Evolutionary conservation across 1,139 yeast genomes (phyloP).

Genomic region (Blastobotrys serpentis): DNA sequence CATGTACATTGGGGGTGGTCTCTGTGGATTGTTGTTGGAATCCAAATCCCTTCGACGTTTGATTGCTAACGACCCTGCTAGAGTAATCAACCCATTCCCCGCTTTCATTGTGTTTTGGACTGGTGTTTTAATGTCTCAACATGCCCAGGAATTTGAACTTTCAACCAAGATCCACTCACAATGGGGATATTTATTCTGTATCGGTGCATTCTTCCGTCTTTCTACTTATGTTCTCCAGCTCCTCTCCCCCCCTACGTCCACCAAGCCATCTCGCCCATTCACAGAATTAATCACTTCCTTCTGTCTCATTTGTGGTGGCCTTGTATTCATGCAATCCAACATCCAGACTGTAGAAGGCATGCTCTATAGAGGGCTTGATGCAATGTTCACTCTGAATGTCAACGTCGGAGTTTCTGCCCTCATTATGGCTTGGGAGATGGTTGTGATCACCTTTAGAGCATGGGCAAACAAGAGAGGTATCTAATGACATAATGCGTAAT

Average conservation of each 20-base stretch:
- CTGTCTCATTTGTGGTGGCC: conserved; percentile 81
- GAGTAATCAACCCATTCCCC: conserved; percentile 76
- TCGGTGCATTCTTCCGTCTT: conserved; percentile 75
- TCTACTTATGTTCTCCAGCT: conserved; percentile 62
- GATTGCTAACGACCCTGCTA: conserved; percentile 19
- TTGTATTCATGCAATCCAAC: conserved; percentile 88
- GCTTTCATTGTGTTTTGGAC: conserved; percentile 93
- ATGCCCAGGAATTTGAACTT: conserved; percentile 74
- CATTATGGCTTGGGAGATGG: conserved; percentile 90
- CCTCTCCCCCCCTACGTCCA: conserved; percentile 48
- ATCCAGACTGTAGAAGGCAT: conserved; percentile 79
- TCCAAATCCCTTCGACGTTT: conserved; percentile 44
- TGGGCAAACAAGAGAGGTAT: conserved; percentile 7
- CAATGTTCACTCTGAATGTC: conserved; percentile 87
- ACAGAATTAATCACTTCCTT: conserved; percentile 81
- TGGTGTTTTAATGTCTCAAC: conserved; percentile 94
- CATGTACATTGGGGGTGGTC: conserved; percentile 87
- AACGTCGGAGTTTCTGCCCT: conserved; percentile 76
- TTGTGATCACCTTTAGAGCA: conserved; percentile 57
- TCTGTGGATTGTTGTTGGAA: conserved; percentile 85
- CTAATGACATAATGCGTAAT: neutral
- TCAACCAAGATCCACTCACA: conserved; percentile 81
- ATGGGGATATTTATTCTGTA: conserved; percentile 84
- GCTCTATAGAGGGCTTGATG: conserved; percentile 80
- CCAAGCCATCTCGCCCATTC: conserved; percentile 66